Evolutionary conservation across 768 basidiomycete genomes (phyloP), one percentile per base, ranked within the genome.

Genomic region (Boletus fagicola): DNA sequence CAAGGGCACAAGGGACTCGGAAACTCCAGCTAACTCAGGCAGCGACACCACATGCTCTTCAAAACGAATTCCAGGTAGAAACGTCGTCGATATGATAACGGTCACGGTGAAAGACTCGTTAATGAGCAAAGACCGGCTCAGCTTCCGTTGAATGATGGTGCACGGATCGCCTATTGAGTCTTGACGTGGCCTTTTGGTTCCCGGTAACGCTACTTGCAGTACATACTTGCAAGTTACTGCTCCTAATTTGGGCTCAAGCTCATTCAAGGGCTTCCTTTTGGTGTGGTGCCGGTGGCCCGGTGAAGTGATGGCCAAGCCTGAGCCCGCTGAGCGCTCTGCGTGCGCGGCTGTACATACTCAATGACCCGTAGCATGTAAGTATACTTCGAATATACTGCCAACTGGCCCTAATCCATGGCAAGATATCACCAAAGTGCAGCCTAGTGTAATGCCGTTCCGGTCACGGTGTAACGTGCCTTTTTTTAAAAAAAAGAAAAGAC

Each of bases 1-100:
- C 35, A 49, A 62, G 61, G 61, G 61, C 30, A 51, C 9, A n/a
- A n/a, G n/a, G n/a, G n/a, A n/a, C n/a, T n/a, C 18, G 28, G 18
- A 46, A n/a, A 11, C 28, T 12, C 26, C 26, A 46, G 24, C 26
- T 45, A 16, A 8, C 16, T 16, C 15, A 2, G 12, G 46, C 46
- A n/a, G 12, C 20, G 30, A 20, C n/a, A 13, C 13, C 16, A 6
- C 48, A 36, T 18, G 33, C 22, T 16, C 10, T 16, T 22, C n/a
- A n/a, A n/a, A 9, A 15, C 15, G 31, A 9, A 22, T 36, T 36
- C 5, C 49, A n/a, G 36, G 24, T 12, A 18, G 35, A 16, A 18
- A 15, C 22, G 22, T 22, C 33, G 31, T 35, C 13, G 30, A 30
- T 5, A 35, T 9, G 44, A 49, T 33, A 35, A 49, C 18, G 13